Conservation (phyloP, 2,329 filamentous ascomycete species). For the Fusarium zealandicum region DNA sequence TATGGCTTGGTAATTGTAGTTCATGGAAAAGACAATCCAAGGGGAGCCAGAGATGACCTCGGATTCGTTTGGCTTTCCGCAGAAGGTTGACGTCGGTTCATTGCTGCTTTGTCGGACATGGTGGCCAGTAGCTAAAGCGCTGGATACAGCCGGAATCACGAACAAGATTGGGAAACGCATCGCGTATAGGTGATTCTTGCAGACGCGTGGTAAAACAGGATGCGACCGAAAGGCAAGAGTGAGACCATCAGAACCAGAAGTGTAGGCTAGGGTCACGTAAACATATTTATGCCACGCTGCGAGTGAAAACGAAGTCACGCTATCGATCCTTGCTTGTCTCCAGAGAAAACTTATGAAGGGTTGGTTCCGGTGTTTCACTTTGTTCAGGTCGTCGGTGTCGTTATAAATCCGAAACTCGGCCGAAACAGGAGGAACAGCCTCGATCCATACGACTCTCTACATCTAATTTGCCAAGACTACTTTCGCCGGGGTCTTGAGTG, state of each 20-base stretch:
- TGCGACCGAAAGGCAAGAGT: neutral
- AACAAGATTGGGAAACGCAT: constrained; percentile 3
- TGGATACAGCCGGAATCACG: neutral
- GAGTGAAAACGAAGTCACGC: too few relatives aligned
- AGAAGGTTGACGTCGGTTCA: constrained; percentile 15
- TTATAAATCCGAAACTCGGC: neutral
- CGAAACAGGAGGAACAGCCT: neutral
- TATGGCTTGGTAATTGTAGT: constrained; percentile 29
- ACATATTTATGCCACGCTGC: neutral
- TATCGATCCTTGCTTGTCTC: neutral
- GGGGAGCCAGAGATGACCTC: constrained; percentile 22
- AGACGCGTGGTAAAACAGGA: neutral
- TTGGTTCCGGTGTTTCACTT: neutral
- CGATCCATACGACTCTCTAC: too few relatives aligned
- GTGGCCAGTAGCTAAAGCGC: neutral
- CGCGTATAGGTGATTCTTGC: neutral
- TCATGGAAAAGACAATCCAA: constrained; percentile 33
- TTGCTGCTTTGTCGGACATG: neutral
- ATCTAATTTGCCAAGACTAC: too few relatives aligned
- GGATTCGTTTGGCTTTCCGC: constrained; percentile 24
- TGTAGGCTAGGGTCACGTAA: too few relatives aligned
- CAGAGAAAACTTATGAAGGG: neutral
- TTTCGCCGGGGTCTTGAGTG: too few relatives aligned
- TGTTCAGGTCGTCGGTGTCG: neutral
- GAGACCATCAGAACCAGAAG: neutral